phyloP scores from a whole-genome alignment of 768 basidiomycete species.

The Lactarius pseudohatsudake region DNA sequence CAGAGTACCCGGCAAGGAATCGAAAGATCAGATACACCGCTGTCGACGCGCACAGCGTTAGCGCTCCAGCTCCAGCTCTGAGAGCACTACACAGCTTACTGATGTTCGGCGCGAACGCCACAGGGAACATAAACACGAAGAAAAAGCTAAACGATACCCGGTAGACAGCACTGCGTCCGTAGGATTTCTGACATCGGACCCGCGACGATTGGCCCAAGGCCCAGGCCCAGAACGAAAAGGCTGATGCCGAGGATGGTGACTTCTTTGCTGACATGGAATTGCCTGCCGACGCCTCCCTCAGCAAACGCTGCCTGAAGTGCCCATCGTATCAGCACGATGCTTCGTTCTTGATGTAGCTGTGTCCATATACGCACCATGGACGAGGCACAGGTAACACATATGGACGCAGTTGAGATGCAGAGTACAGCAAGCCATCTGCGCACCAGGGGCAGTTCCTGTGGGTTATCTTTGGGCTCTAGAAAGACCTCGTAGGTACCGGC shows the following conservation, averaged over 20 bases:
- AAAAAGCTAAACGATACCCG: conserved; percentile 57
- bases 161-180: conserved; percentile 67
- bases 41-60: conserved; percentile 28
- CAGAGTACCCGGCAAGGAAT: conserved; percentile 54
- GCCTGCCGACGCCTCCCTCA: conserved; percentile 39
- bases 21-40: conserved; percentile 64
- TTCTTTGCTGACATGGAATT: conserved; percentile 41
- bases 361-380: conserved; percentile 27
- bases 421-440: conserved; percentile 32
- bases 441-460: conserved; percentile 26
- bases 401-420: conserved; percentile 28
- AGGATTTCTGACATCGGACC: conserved; percentile 49
- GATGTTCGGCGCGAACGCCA: conserved; percentile 70
- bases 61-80: neutral
- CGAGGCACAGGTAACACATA: conserved; percentile 33
- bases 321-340: neutral
- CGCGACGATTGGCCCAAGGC: conserved; percentile 35
- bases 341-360: neutral
- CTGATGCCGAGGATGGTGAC: conserved; percentile 44
- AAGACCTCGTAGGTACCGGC: conserved; percentile 23
- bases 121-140: conserved; percentile 65
- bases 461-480: conserved; percentile 29
- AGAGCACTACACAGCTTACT: conserved; percentile 39
- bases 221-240: conserved; percentile 41
- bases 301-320: conserved; percentile 37